Evolutionary conservation across 2,329 filamentous ascomycete genomes (phyloP).

Genomic region (Alternaria arborescens): DNA sequence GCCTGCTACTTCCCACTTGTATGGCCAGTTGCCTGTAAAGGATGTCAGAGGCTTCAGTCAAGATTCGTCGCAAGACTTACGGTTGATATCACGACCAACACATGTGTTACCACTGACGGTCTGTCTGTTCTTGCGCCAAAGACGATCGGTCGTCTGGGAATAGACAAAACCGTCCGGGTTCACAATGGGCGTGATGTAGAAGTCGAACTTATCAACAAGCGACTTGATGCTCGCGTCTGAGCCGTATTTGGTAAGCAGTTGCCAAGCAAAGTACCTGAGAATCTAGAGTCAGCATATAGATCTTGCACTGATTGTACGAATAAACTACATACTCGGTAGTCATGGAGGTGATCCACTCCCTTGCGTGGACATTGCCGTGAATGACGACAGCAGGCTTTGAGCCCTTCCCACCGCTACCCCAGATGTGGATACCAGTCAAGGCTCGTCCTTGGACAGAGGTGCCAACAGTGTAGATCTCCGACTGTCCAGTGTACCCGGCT

Average conservation of each 20-base stretch:
- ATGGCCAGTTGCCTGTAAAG: conserved; percentile 45
- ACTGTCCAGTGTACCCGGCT: conserved; percentile 42
- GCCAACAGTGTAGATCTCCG: conserved; percentile 46
- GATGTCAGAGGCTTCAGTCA: background rate
- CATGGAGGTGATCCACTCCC: conserved; percentile 50
- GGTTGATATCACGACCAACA: conserved; percentile 51
- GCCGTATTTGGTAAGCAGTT: conserved; percentile 47
- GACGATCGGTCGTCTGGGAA: conserved; percentile 49
- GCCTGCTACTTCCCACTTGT: conserved; percentile 46
- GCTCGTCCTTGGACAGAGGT: conserved; percentile 44
- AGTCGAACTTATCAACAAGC: conserved; percentile 49
- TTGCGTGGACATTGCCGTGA: conserved; percentile 48
- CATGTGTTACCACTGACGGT: conserved; percentile 42
- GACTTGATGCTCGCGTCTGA: conserved; percentile 44
- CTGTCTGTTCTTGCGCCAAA: conserved; percentile 53
- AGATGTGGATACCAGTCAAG: conserved; percentile 50
- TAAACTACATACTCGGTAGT: conserved; percentile 26
- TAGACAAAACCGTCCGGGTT: conserved; percentile 48
- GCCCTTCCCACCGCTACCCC: conserved; percentile 49
- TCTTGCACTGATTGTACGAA: background rate
- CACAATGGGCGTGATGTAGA: conserved; percentile 42
- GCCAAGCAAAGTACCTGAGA: conserved; percentile 43
- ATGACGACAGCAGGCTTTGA: conserved; percentile 48
- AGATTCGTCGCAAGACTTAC: conserved; percentile 12
- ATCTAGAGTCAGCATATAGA: background rate